These are phyloP conservation scores for Scedosporium boydii DNA, from an alignment of 2,329 filamentous ascomycete species.

Conservation along the genomic window DNA sequence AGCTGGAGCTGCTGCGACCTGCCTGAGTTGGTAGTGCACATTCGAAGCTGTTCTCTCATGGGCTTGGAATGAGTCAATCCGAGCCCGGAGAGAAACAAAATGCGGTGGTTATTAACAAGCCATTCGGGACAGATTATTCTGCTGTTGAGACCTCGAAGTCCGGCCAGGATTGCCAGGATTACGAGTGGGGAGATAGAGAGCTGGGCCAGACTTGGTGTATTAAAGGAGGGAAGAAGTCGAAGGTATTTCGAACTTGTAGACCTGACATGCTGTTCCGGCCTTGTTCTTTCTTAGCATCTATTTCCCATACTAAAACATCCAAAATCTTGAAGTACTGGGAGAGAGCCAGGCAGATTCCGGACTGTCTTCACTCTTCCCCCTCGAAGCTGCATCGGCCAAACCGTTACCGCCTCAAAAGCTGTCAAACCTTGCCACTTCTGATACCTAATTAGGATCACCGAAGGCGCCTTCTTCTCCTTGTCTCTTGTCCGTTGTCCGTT, in stretches of 20 bases:
- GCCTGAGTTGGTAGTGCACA: background rate
- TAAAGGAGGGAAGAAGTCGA: background rate
- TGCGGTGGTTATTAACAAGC: constrained; percentile 1
- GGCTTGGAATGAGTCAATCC: background rate
- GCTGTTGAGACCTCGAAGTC: background rate
- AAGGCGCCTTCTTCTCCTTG: background rate
- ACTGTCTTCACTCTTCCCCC: background rate
- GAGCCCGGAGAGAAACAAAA: background rate
- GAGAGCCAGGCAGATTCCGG: background rate
- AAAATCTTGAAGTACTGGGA: background rate
- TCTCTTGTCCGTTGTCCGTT: background rate
- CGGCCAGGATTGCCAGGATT: background rate
- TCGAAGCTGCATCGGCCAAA: too few species aligned
- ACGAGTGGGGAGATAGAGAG: background rate
- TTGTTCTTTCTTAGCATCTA: background rate
- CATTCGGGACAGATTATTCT: background rate
- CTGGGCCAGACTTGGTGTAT: background rate
- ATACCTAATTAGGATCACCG: background rate
- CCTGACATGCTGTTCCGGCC: background rate
- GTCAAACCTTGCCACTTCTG: background rate
- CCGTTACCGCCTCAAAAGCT: too few species aligned
- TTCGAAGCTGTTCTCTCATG: background rate
- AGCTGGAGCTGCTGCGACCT: background rate
- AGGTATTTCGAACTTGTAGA: background rate
- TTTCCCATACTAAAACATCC: background rate